Evolutionary conservation across 129 eudicot genomes (phyloP), one percentile per base, ranked within the genome.

Genomic region (Pittosporum tobira): DNA sequence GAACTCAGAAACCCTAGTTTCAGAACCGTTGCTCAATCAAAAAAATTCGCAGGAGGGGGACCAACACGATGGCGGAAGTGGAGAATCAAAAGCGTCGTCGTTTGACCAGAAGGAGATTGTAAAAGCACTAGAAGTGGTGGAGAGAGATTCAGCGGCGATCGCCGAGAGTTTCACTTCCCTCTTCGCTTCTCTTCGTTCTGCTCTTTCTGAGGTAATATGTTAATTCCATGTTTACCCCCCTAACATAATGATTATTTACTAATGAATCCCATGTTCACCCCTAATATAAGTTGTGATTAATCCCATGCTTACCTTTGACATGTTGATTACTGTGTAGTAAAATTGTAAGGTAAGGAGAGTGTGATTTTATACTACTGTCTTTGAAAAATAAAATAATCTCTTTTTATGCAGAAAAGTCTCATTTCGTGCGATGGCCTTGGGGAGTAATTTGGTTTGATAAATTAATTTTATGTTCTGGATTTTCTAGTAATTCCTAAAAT

Each of bases 191-290:
- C 99, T 93, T 48, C 99, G 99, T 4, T 38, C 40, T 21, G 73
- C 88, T 36, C 88, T 93, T 44, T 82, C 96, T 22, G 69, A 93
- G 96, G 99, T 90, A 50, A n/a, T n/a, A n/a, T n/a, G n/a, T n/a
- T n/a, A n/a, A n/a, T n/a, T n/a, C n/a, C n/a, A n/a, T n/a, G n/a
- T n/a, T n/a, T n/a, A n/a, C n/a, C n/a, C n/a, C n/a, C n/a, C n/a
- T n/a, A n/a, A n/a, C n/a, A n/a, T n/a, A n/a, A n/a, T n/a, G n/a
- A n/a, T n/a, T n/a, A n/a, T n/a, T n/a, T n/a, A n/a, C n/a, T n/a
- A n/a, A n/a, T n/a, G n/a, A n/a, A n/a, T n/a, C n/a, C n/a, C n/a
- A n/a, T n/a, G n/a, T n/a, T n/a, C n/a, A n/a, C n/a, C n/a, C n/a
- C n/a, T n/a, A n/a, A n/a, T n/a, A n/a, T n/a, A n/a, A n/a, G n/a